phyloP scores from a whole-genome alignment of 2,329 filamentous ascomycete genomes.

The Microsporum audouinii region DNA sequence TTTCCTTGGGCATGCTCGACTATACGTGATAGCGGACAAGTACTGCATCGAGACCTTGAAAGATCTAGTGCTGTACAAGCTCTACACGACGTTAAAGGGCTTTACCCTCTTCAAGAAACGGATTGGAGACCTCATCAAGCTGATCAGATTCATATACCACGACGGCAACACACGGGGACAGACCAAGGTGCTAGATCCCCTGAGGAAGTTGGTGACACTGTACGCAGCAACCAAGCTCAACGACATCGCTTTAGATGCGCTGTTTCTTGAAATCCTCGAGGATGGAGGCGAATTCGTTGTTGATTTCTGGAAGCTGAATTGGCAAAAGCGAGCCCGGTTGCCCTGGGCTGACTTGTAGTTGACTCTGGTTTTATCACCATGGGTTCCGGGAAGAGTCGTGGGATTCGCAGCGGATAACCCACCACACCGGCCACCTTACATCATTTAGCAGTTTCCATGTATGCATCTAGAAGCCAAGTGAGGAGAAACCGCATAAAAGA shows the following conservation, averaged over 20 bases:
- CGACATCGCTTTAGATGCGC: neutral
- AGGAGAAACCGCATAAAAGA: neutral
- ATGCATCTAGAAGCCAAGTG: neutral
- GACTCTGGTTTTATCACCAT: too few relatives aligned
- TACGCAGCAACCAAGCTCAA: neutral
- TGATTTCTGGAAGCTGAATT: constrained; percentile 1
- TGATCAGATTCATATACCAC: neutral
- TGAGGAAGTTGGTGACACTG: neutral
- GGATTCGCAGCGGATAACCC: neutral
- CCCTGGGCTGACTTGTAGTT: neutral
- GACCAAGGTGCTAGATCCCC: neutral
- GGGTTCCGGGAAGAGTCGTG: too few relatives aligned
- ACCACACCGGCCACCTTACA: neutral
- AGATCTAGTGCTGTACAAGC: constrained; percentile 23
- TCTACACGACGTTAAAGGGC: constrained; percentile 22
- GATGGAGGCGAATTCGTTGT: constrained; percentile 5
- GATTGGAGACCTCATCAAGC: neutral
- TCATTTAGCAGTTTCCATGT: neutral
- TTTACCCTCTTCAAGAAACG: constrained; percentile 21
- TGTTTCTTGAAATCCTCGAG: neutral
- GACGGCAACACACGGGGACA: neutral
- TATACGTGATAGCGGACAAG: constrained; percentile 34
- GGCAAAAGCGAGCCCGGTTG: neutral
- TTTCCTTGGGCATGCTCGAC: constrained; percentile 30
- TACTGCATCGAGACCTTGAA: constrained; percentile 28